phyloP scores from a whole-genome alignment of 1,139 yeast genomes.

The Magnusiomyces magnusii region DNA sequence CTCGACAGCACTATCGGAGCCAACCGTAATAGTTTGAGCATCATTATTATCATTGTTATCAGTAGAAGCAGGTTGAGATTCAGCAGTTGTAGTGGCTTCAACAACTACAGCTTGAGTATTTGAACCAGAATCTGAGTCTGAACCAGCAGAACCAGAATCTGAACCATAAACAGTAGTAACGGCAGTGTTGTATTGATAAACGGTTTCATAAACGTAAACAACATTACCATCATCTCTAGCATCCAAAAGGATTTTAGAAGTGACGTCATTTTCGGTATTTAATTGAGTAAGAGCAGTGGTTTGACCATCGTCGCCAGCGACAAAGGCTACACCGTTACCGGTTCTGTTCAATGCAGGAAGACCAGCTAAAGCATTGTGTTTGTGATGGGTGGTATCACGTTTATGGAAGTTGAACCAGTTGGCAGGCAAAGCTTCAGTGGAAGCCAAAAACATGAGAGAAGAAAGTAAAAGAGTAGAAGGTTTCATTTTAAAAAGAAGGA shows the following conservation, averaged over 20 bases:
- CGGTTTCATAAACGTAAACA: neutral
- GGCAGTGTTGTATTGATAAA: neutral
- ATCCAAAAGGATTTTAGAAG: neutral
- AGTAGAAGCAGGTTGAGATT: neutral
- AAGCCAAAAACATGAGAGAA: neutral
- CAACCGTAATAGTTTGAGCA: no score
- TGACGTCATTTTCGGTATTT: no score
- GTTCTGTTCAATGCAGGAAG: neutral
- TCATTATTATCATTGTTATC: no score
- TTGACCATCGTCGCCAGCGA: neutral
- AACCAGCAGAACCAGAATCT: neutral
- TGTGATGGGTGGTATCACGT: neutral
- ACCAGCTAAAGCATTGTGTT: neutral
- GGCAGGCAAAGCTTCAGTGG: neutral
- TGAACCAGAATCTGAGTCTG: neutral
- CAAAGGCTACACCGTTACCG: neutral
- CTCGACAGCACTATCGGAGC: no score
- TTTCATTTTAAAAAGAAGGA: neutral
- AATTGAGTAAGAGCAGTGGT: no score
- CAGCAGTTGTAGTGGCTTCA: neutral
- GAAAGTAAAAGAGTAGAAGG: neutral
- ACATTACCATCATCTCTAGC: neutral
- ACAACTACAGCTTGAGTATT: neutral
- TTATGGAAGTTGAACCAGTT: neutral
- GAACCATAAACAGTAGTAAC: neutral